Base-by-base conservation (phyloP, 306 rosid genomes). In the Arachis stenosperma region DNA sequence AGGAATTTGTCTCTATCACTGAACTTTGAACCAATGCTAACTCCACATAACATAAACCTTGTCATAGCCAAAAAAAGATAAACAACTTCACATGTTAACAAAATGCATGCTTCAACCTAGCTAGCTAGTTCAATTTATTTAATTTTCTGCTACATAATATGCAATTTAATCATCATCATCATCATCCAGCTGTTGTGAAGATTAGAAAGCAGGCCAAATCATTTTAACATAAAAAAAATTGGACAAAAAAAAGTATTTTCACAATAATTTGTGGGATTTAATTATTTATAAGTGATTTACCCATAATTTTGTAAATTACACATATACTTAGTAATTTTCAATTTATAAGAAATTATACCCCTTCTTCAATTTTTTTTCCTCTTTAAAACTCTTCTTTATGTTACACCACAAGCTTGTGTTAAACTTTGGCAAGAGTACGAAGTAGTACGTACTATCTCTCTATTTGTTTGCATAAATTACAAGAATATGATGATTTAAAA, bases 1-100 rank as follows among this genome's bases (percentile, higher is more conserved):
- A 75, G 51, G 67, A 75, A 78, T 75, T 78, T 79, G 81, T 83
- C 79, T 56, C 79, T 41, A 53, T 83, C 84, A 40, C 42, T 69
- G 53, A 78, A 53, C 71, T 11, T 9, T 51, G 67, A 68, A 81
- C 81, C 61, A 71, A 53, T 48, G 78, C 74, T 70, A 50, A 14
- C 14, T 2, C 54, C 15, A 65, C 71, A 65, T 74, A 62, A 65
- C 78, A 62, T 66, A 29, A 3, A 53, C 54, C 70, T 66, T 48
- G 27, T 64, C 48, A 40, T 56, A 50, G 30, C 77, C 6, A 74
- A 57, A 52, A 65, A 2, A 1, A 68, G 67, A 78, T 58, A 42
- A 73, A 73, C 77, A 73, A 62, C 80, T 75, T 46, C 64, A 44
- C 59, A 50, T 6, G 8, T 9, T 40, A 52, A 42, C 73, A 78